Evolutionary conservation across 306 rosid genomes (phyloP).

Genomic region (Dalbergia cultrata): DNA sequence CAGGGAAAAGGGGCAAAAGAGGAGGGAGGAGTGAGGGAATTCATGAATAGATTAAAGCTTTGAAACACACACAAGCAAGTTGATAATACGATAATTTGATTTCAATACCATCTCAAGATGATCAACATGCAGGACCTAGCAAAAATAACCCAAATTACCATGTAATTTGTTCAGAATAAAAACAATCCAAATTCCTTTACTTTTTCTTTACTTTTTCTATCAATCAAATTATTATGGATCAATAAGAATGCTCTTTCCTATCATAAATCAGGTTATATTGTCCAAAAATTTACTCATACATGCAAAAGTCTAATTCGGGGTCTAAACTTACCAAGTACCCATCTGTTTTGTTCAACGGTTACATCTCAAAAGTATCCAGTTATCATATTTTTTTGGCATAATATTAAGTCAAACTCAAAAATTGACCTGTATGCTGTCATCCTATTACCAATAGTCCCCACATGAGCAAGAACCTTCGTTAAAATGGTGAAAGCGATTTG

Average conservation of each 20-base stretch:
- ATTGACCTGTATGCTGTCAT: constrained; percentile 19
- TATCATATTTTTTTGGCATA: background rate
- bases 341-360: constrained; percentile 1
- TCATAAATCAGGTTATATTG: background rate
- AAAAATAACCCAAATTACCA: constrained; percentile 16
- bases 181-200: background rate
- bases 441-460: constrained; percentile 75
- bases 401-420: constrained; percentile 12
- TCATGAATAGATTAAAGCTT: background rate
- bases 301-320: constrained; percentile 12
- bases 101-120: constrained; percentile 11
- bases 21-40: background rate
- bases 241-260: constrained; percentile 11
- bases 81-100: constrained; percentile 13
- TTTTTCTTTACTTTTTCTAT: background rate
- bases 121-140: constrained; percentile 14
- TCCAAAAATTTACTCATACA: constrained; percentile 24
- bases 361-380: constrained; percentile 12
- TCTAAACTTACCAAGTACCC: constrained; percentile 17
- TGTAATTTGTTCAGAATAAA: background rate
- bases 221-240: background rate
- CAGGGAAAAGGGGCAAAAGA: constrained; percentile 20
- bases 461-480: constrained; percentile 73
- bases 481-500: constrained; percentile 85
- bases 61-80: background rate